These are phyloP conservation scores for Fusarium devonianum DNA, from an alignment of 2,329 filamentous ascomycete species.

Conservation along the genomic window DNA sequence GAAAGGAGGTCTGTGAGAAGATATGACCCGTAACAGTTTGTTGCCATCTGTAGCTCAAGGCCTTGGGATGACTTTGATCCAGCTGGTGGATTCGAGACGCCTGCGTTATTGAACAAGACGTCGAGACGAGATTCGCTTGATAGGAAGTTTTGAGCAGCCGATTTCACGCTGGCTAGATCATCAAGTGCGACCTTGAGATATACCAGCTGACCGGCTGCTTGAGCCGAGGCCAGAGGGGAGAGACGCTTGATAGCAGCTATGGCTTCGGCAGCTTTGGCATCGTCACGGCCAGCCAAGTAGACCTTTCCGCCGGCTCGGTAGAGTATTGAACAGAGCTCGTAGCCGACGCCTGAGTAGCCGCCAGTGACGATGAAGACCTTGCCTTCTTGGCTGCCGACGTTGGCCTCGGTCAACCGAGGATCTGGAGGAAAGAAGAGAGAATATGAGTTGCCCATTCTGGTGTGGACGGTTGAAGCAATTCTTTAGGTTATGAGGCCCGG, in stretches of 20 bases:
- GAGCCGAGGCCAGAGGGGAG: too few relatives aligned
- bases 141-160: constrained; percentile 13
- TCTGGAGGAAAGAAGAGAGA: constrained; percentile 15
- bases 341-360: constrained; percentile 29
- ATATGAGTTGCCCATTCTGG: constrained; percentile 20
- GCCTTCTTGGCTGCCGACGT: constrained; percentile 1
- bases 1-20: constrained; percentile 26
- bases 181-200: constrained; percentile 18
- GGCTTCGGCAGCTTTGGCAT: constrained; percentile 7
- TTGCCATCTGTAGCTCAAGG: constrained; percentile 29
- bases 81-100: constrained; percentile 16
- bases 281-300: constrained; percentile 28
- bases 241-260: constrained; percentile 6
- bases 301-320: constrained; percentile 15
- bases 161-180: constrained; percentile 18
- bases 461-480: too few relatives aligned
- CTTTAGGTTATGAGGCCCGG: too few relatives aligned
- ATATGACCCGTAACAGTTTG: constrained; percentile 26
- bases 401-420: constrained; percentile 8
- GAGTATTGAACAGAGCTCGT: constrained; percentile 21
- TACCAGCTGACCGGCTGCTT: not conserved
- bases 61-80: constrained; percentile 24
- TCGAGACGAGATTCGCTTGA: constrained; percentile 16
- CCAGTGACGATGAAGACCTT: constrained; percentile 28
- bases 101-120: constrained; percentile 31